Conservation (phyloP, 176 grass and related monocot genomes). For the Bonia amplexicaulis region DNA sequence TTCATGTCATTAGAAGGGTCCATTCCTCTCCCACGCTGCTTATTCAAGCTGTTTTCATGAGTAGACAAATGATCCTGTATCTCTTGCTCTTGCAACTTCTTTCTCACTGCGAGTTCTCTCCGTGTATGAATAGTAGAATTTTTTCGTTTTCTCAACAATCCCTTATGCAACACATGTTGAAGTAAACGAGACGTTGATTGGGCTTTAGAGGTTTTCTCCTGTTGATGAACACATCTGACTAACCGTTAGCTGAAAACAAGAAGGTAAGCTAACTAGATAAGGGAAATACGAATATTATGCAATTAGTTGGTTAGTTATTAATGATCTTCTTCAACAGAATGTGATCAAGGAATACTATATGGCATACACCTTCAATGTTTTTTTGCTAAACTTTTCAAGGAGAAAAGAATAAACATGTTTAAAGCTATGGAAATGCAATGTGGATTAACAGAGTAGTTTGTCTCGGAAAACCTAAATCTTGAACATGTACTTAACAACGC, state of each 20-base stretch:
- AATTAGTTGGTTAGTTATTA: not conserved
- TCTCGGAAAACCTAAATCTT: not conserved
- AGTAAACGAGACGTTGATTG: conserved; percentile 40
- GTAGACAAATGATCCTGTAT: conserved; percentile 3
- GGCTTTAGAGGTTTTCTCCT: conserved; percentile 43
- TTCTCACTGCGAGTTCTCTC: conserved; percentile 17
- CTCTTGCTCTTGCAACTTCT: conserved; percentile 38
- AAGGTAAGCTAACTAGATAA: not conserved
- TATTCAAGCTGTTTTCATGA: conserved; percentile 31
- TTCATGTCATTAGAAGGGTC: not conserved
- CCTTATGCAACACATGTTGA: conserved; percentile 24
- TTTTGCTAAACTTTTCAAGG: not conserved
- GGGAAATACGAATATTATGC: not conserved
- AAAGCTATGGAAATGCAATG: not conserved
- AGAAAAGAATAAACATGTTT: not conserved
- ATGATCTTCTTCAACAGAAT: not conserved
- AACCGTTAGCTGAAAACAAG: conserved; percentile 25
- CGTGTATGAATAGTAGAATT: conserved; percentile 18
- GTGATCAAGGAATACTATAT: not conserved
- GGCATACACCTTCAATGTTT: not conserved
- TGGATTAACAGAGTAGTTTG: not conserved
- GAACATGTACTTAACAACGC: not conserved
- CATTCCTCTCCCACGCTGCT: not conserved
- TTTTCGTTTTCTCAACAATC: conserved; percentile 37
- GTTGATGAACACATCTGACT: conserved; percentile 26